Conservation (phyloP, 2,329 filamentous ascomycete genomes). For the Sphaceloma murrayae region DNA sequence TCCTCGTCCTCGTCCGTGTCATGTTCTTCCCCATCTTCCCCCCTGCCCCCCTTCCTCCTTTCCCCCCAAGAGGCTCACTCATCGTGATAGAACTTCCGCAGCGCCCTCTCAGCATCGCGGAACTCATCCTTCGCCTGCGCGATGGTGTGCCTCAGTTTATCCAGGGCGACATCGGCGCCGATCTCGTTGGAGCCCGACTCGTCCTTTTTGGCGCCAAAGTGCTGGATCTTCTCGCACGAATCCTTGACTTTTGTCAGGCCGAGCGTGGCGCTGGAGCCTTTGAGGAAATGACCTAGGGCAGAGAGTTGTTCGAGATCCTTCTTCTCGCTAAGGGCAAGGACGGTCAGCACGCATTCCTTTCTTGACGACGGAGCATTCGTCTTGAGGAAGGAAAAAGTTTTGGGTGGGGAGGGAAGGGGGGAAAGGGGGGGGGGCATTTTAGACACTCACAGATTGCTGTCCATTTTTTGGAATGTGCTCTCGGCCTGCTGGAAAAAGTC, state of each 20-base stretch:
- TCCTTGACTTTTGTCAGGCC: conserved; percentile 86
- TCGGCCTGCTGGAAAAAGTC: conserved; percentile 91
- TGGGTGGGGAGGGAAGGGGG: conserved; percentile 5
- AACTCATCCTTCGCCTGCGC: conserved; percentile 67
- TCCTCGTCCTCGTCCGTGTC: no score
- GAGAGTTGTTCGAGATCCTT: conserved; percentile 68
- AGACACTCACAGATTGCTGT: conserved; percentile 74
- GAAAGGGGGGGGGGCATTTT: conserved; percentile 20
- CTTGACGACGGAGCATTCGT: no score
- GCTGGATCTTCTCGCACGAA: conserved; percentile 92
- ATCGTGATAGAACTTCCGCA: conserved; percentile 62
- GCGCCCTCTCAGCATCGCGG: conserved; percentile 56
- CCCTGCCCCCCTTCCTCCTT: background rate
- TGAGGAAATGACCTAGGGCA: conserved; percentile 85
- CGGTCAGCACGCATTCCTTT: conserved; percentile 9
- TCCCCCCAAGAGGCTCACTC: no score
- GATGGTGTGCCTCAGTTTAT: conserved; percentile 61
- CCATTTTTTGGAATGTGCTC: conserved; percentile 77
- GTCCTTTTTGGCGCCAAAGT: conserved; percentile 76
- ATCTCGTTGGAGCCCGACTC: conserved; percentile 60
- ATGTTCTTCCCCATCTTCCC: background rate
- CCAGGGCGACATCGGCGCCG: conserved; percentile 58
- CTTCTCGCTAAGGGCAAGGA: conserved; percentile 45
- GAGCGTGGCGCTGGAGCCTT: conserved; percentile 90
- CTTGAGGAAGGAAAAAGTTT: no score